Evolutionary conservation across 202 grass and related monocot species (phyloP).

Genomic region (Cymbopogon flexuosus): DNA sequence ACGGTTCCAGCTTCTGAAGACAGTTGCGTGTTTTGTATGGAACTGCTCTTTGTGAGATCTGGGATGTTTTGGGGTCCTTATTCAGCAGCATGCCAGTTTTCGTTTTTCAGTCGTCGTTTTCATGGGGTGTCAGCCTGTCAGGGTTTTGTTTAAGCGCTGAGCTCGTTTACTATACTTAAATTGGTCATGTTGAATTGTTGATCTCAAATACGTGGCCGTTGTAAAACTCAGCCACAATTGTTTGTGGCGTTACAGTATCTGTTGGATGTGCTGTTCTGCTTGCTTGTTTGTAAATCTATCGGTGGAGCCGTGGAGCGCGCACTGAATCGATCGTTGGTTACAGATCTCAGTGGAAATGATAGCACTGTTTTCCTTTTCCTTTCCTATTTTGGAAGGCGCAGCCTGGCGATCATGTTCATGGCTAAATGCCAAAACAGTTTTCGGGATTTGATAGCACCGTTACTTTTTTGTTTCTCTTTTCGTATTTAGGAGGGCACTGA

Average conservation of each 20-base stretch:
- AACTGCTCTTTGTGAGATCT: not conserved
- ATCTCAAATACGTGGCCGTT: too few relatives aligned
- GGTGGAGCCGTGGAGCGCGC: too few relatives aligned
- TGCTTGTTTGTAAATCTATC: too few relatives aligned
- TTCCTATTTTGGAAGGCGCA: too few relatives aligned
- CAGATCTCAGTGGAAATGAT: not conserved
- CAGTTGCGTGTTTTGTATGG: conserved; percentile 6
- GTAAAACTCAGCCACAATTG: too few relatives aligned
- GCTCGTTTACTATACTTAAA: not conserved
- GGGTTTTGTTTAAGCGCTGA: not conserved
- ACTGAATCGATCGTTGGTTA: not conserved
- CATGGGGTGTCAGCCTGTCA: too few relatives aligned
- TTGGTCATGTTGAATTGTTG: not conserved
- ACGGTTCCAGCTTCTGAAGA: conserved; percentile 34
- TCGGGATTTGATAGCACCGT: not conserved
- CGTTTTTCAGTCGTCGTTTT: not conserved
- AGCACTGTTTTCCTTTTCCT: too few relatives aligned
- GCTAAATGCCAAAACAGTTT: too few relatives aligned
- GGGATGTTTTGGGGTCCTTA: not conserved
- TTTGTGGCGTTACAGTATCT: too few relatives aligned
- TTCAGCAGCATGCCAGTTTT: not conserved
- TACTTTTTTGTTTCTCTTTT: not conserved
- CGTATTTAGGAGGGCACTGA: not conserved
- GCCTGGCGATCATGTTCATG: too few relatives aligned
- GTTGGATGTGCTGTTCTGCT: too few relatives aligned